Percentiles rank a stretch among this genome's conserved stretches.
Conservation (phyloP, 129 eudicot genomes). For the Chrysanthemum makinoi region DNA sequence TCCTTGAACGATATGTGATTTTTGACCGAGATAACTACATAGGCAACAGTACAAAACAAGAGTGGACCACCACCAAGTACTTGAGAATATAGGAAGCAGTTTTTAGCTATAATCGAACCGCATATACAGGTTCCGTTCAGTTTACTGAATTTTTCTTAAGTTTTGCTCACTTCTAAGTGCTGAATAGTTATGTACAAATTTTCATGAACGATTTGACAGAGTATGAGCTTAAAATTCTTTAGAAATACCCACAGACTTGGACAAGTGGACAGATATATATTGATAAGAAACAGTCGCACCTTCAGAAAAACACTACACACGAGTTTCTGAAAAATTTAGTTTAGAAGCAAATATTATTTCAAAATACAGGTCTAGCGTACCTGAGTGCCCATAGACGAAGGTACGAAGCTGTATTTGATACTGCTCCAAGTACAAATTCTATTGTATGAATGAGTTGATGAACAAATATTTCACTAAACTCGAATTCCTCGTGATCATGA, state of each 20-base stretch:
- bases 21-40: too few species aligned
- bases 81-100: too few species aligned
- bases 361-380: conserved; percentile 31
- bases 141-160: too few species aligned
- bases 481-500: conserved; percentile 88
- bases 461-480: conserved; percentile 91
- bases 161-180: not conserved
- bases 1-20: too few species aligned
- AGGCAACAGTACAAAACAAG: too few species aligned
- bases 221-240: too few species aligned
- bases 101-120: too few species aligned
- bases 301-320: not conserved
- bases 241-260: too few species aligned
- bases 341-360: not conserved
- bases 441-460: conserved; percentile 97
- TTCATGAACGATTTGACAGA: not conserved
- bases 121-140: too few species aligned
- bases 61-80: too few species aligned
- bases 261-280: too few species aligned
- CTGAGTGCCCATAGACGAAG: conserved; percentile 99
- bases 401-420: conserved; percentile 96
- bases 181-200: not conserved
- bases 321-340: not conserved
- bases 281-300: not conserved
- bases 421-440: conserved; percentile 98